A percentile compares a stretch with the other conserved stretches of the same genome.
These are phyloP conservation scores for Lyophyllum semitale DNA, from an alignment of 768 basidiomycete genomes.

Conservation along the genomic window DNA sequence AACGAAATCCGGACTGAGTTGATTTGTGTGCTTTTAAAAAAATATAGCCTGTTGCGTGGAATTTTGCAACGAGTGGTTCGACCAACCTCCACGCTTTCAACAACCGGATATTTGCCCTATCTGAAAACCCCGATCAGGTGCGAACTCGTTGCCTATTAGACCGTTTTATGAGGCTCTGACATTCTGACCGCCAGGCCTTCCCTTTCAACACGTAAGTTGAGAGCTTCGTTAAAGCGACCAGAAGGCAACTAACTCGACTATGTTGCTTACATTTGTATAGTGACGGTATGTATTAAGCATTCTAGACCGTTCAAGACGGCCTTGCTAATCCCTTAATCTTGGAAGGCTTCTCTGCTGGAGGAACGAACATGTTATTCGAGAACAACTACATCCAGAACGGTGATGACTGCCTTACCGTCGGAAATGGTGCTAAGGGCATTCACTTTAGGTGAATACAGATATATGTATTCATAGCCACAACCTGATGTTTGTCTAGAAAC, in stretches of 20 bases:
- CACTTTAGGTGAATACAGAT: constrained; percentile 38
- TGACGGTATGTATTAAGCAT: constrained; percentile 32
- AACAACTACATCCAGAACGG: constrained; percentile 59
- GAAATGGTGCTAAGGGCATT: constrained; percentile 57
- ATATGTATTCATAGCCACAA: neutral
- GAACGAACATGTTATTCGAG: constrained; percentile 59
- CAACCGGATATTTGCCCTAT: constrained; percentile 55
- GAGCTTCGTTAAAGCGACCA: neutral
- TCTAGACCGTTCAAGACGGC: neutral
- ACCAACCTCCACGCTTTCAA: constrained; percentile 52
- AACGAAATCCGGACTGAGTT: neutral
- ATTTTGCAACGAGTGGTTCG: constrained; percentile 53
- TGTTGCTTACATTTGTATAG: constrained; percentile 16
- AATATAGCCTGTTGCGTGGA: constrained; percentile 58
- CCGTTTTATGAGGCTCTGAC: neutral
- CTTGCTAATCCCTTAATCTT: neutral
- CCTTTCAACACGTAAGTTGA: constrained; percentile 60
- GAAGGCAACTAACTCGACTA: neutral
- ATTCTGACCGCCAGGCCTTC: constrained; percentile 39
- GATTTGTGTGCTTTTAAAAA: neutral
- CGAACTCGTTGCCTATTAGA: neutral
- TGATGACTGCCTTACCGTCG: constrained; percentile 64
- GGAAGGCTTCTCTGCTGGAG: constrained; percentile 55
- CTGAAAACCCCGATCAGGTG: constrained; percentile 38
- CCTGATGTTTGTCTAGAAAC: constrained; percentile 32